phyloP scores from a whole-genome alignment of 352 stramenopile species.

The Phytophthora vignae region DNA sequence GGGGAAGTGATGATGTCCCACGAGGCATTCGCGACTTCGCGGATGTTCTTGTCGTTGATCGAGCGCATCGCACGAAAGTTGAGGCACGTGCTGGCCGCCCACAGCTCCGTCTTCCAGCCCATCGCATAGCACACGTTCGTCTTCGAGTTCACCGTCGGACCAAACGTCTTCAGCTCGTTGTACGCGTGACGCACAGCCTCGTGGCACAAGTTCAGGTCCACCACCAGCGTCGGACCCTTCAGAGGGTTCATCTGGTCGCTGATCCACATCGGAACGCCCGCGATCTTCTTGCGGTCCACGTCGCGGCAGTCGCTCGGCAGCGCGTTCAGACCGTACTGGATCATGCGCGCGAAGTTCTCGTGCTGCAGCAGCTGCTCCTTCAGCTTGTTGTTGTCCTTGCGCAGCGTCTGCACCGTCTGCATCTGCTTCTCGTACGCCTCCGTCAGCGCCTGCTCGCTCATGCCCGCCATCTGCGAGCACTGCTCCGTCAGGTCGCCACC shows the following conservation, averaged over 20 bases:
- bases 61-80: constrained; percentile 76
- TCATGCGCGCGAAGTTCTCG: constrained; percentile 88
- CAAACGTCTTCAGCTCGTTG: constrained; percentile 81
- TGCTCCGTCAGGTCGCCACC: constrained; percentile 78
- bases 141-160: constrained; percentile 80
- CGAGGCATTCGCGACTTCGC: constrained; percentile 72
- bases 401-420: constrained; percentile 78
- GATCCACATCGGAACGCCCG: constrained; percentile 77
- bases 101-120: constrained; percentile 88
- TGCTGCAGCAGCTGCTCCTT: constrained; percentile 85
- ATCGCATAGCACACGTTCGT: constrained; percentile 89
- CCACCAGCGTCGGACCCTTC: constrained; percentile 77
- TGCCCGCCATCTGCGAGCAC: constrained; percentile 82
- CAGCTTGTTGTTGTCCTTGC: constrained; percentile 87
- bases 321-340: constrained; percentile 84
- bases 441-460: constrained; percentile 82
- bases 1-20: constrained; percentile 89
- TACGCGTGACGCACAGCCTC: constrained; percentile 82
- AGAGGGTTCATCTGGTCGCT: constrained; percentile 84
- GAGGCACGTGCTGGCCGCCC: constrained; percentile 77
- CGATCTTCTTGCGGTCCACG: constrained; percentile 82
- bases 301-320: constrained; percentile 80
- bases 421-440: constrained; percentile 88
- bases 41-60: constrained; percentile 73
- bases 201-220: constrained; percentile 81